Conservation (phyloP, 1,284 basidiomycete species). For the Spongispora temasekensis region DNA sequence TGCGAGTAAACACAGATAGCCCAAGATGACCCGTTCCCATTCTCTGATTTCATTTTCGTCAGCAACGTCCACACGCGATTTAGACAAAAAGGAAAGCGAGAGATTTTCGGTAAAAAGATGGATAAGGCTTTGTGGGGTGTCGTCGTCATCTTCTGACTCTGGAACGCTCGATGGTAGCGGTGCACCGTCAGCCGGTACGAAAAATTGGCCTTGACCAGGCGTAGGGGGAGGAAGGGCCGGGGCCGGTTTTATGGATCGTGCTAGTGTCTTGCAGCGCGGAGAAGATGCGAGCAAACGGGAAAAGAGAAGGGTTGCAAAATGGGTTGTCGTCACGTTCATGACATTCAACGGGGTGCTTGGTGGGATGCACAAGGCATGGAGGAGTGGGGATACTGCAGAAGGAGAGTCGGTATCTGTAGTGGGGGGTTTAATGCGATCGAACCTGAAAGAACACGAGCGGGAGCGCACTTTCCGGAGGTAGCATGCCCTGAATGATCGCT, state of each 20-base stretch:
- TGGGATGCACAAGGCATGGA: constrained; percentile 63
- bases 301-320: constrained; percentile 70
- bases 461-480: constrained; percentile 49
- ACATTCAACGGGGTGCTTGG: constrained; percentile 52
- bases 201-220: constrained; percentile 52
- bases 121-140: constrained; percentile 67
- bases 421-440: constrained; percentile 6
- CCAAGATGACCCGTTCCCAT: constrained; percentile 89
- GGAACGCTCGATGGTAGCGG: constrained; percentile 35
- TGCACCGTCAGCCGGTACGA: constrained; percentile 70
- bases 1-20: constrained; percentile 80
- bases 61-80: constrained; percentile 69
- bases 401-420: constrained; percentile 33
- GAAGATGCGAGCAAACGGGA: constrained; percentile 68
- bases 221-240: constrained; percentile 34
- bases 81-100: constrained; percentile 66
- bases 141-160: constrained; percentile 54
- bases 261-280: constrained; percentile 76
- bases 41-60: constrained; percentile 64
- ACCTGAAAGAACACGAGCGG: background rate
- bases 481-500: constrained; percentile 68
- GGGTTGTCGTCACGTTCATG: constrained; percentile 58
- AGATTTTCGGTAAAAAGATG: constrained; percentile 74
- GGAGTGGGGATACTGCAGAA: constrained; percentile 60
- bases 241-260: constrained; percentile 64